phyloP scores from a whole-genome alignment of 1,139 yeast species.

The Kodamaea derodonti region DNA sequence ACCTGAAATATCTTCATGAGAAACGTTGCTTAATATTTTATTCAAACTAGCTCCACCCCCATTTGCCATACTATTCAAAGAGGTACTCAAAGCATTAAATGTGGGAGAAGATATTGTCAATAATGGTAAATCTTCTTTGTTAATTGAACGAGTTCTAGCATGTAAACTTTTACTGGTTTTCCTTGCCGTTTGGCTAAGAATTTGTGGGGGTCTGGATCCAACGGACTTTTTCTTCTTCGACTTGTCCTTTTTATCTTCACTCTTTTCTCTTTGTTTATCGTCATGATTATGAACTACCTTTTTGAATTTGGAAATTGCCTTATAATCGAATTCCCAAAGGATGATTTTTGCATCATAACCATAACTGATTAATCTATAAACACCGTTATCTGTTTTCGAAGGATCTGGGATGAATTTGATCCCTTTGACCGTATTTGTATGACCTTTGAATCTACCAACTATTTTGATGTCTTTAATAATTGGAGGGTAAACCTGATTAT shows the following conservation, averaged over 20 bases:
- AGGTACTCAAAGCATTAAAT: slow-evolving; percentile 8
- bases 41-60: slow-evolving; percentile 12
- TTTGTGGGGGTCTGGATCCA: slow-evolving; percentile 6
- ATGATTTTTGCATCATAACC: slow-evolving; percentile 69
- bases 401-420: slow-evolving; percentile 30
- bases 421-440: slow-evolving; percentile 57
- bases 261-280: slow-evolving; percentile 1
- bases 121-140: slow-evolving; percentile 12
- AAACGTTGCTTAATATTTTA: slow-evolving; percentile 8
- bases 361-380: slow-evolving; percentile 60
- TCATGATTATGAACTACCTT: slow-evolving; percentile 4
- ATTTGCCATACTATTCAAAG: slow-evolving; percentile 9
- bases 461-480: slow-evolving; percentile 40
- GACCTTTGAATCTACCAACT: slow-evolving; percentile 58
- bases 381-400: slow-evolving; percentile 19
- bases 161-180: slow-evolving; percentile 9
- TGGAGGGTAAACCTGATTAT: slow-evolving; percentile 27
- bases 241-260: not conserved
- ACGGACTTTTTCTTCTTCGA: slow-evolving; percentile 2
- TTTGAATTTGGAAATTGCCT: slow-evolving; percentile 51
- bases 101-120: slow-evolving; percentile 9
- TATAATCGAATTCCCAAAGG: slow-evolving; percentile 72
- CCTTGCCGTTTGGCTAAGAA: slow-evolving; percentile 6
- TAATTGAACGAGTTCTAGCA: slow-evolving; percentile 12
- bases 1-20: slow-evolving; percentile 5